Conservation (phyloP, 2,329 filamentous ascomycete genomes). For the Plectosphaerella sp. region DNA sequence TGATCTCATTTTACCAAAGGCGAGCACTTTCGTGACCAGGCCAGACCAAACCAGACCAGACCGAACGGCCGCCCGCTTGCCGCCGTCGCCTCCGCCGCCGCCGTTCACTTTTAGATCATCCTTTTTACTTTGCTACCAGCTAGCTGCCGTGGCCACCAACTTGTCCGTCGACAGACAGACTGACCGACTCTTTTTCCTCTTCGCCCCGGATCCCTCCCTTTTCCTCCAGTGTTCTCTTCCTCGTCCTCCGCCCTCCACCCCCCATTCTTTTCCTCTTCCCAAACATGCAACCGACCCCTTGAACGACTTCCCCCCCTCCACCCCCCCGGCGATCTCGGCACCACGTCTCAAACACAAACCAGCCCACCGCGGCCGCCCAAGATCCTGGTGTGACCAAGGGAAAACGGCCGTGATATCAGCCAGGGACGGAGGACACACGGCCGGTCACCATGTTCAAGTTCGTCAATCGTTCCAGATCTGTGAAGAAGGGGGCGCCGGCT, state of each 20-base stretch:
- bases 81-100: too few species aligned
- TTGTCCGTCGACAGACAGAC: not conserved
- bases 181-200: not conserved
- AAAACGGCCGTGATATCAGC: constrained; percentile 7
- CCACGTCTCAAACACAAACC: constrained; percentile 5
- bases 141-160: too few species aligned
- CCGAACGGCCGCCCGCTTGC: too few species aligned
- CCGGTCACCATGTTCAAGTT: constrained; percentile 23
- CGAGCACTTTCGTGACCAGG: too few species aligned
- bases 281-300: constrained; percentile 7
- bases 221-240: not conserved
- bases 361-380: constrained; percentile 8
- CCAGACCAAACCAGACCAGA: too few species aligned
- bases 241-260: not conserved
- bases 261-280: constrained; percentile 4
- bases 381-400: constrained; percentile 2
- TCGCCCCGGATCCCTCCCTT: not conserved
- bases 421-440: constrained; percentile 9
- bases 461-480: constrained; percentile 25
- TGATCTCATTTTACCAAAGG: not conserved
- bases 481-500: constrained; percentile 14
- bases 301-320: not conserved
- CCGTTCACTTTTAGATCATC: too few species aligned
- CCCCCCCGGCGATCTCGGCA: constrained; percentile 2
- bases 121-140: constrained; percentile 1